Evolutionary conservation across 2,329 filamentous ascomycete genomes (phyloP).

Genomic region (Verticillium klebahnii): DNA sequence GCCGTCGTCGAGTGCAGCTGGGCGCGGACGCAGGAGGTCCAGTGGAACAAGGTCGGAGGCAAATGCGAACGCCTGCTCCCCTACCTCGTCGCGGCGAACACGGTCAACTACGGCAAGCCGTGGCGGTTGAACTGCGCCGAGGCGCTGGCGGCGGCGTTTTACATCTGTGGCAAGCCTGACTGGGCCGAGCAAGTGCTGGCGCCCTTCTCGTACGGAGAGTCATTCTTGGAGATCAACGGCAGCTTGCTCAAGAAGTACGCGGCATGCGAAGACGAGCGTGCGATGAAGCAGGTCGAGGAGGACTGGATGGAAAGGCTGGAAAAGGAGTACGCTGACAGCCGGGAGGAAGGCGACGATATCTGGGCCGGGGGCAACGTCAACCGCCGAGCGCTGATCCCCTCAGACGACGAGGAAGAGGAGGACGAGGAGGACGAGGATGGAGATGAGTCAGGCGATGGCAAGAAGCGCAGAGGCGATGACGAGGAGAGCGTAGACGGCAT

Average conservation of each 20-base stretch:
- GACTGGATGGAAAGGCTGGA: slow-evolving; percentile 89
- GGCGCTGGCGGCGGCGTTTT: slow-evolving; percentile 87
- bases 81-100: slow-evolving; percentile 94
- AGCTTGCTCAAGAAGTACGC: slow-evolving; percentile 80
- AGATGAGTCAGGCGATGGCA: slow-evolving; percentile 35
- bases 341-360: slow-evolving; percentile 67
- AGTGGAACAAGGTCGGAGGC: slow-evolving; percentile 86
- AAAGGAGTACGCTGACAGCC: slow-evolving; percentile 78
- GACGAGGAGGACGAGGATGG: slow-evolving; percentile 45
- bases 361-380: slow-evolving; percentile 94
- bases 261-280: slow-evolving; percentile 74
- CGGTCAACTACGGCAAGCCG: slow-evolving; percentile 94
- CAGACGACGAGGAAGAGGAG: slow-evolving; percentile 50
- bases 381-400: slow-evolving; percentile 47
- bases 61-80: slow-evolving; percentile 88
- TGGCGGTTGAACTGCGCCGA: slow-evolving; percentile 96
- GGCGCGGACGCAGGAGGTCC: slow-evolving; percentile 88
- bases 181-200: slow-evolving; percentile 83
- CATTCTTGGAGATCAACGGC: slow-evolving; percentile 88
- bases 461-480: slow-evolving; percentile 30
- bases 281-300: slow-evolving; percentile 77
- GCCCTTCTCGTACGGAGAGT: slow-evolving; percentile 82
- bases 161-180: slow-evolving; percentile 84
- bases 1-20: slow-evolving; percentile 97
- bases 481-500: slow-evolving; percentile 51